A percentile compares a stretch with the other conserved stretches of the same genome.
phyloP scores from a whole-genome alignment of 306 rosid species.

The Lathyrus aphaca region DNA sequence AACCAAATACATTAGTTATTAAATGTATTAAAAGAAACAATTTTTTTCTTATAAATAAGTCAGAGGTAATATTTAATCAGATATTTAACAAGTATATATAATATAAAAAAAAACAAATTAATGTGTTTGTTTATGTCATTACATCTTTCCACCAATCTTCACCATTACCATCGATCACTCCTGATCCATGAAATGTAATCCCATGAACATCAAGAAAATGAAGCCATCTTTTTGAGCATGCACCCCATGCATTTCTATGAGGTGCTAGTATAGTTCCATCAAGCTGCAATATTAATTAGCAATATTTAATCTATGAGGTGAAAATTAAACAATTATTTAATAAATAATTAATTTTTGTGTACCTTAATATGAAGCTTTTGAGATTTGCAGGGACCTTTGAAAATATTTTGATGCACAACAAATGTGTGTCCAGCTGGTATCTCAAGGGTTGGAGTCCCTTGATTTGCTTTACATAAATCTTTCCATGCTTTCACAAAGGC shows the following conservation, averaged over 20 bases:
- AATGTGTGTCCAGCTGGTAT: constrained; percentile 34
- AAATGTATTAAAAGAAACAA: too few relatives aligned
- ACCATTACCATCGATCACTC: constrained; percentile 41
- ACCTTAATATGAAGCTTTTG: constrained; percentile 34
- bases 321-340: not conserved
- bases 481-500: constrained; percentile 50
- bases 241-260: constrained; percentile 23
- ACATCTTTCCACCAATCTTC: constrained; percentile 39
- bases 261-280: constrained; percentile 41
- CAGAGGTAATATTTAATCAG: not conserved
- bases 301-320: not conserved
- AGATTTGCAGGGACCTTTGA: constrained; percentile 50
- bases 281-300: constrained; percentile 38
- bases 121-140: not conserved
- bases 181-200: constrained; percentile 33
- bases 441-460: constrained; percentile 10
- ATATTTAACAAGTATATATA: not conserved
- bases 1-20: too few relatives aligned
- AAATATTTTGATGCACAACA: not conserved
- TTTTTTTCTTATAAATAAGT: too few relatives aligned
- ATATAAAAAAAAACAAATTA: not conserved
- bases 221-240: constrained; percentile 38
- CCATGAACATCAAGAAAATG: not conserved
- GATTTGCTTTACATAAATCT: constrained; percentile 34
- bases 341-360: not conserved